Evolutionary conservation across 202 grass and related monocot genomes (phyloP).

Genomic region (Saccharum hybrid): DNA sequence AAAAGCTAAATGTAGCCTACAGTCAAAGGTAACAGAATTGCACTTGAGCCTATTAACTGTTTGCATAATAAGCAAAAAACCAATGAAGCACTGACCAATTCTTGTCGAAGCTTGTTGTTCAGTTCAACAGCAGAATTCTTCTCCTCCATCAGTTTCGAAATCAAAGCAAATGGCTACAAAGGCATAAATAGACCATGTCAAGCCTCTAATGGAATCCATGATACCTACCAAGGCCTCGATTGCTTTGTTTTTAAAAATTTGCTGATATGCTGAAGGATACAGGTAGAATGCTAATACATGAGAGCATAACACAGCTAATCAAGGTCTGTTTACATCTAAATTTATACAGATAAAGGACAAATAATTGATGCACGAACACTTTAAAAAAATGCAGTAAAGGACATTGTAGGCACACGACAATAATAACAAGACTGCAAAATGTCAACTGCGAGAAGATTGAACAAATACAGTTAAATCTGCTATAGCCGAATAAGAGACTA

Average conservation of each 20-base stretch:
- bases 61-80: constrained; percentile 14
- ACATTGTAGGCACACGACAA: not conserved
- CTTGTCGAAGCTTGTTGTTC: constrained; percentile 68
- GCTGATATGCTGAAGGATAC: not conserved
- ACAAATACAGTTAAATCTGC: not conserved
- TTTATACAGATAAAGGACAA: not conserved
- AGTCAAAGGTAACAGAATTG: not conserved
- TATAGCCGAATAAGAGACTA: not conserved
- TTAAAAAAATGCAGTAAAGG: not conserved
- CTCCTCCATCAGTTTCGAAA: constrained; percentile 74
- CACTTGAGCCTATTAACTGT: not conserved
- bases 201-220: constrained; percentile 20
- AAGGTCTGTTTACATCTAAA: constrained; percentile 16
- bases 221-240: not conserved
- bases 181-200: constrained; percentile 35
- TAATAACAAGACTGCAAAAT: constrained; percentile 3
- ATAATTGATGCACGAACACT: not conserved
- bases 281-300: constrained; percentile 2
- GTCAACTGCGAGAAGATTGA: not conserved
- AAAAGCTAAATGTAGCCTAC: constrained; percentile 5
- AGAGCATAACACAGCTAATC: constrained; percentile 17
- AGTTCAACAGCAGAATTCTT: constrained; percentile 67
- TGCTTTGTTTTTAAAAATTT: constrained; percentile 15
- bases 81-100: constrained; percentile 64
- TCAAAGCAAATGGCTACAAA: constrained; percentile 58